Percentiles rank a stretch among this genome's conserved stretches.
Evolutionary conservation across 148 eudicot genomes (phyloP).

Genomic region (Rhododendron henanense): DNA sequence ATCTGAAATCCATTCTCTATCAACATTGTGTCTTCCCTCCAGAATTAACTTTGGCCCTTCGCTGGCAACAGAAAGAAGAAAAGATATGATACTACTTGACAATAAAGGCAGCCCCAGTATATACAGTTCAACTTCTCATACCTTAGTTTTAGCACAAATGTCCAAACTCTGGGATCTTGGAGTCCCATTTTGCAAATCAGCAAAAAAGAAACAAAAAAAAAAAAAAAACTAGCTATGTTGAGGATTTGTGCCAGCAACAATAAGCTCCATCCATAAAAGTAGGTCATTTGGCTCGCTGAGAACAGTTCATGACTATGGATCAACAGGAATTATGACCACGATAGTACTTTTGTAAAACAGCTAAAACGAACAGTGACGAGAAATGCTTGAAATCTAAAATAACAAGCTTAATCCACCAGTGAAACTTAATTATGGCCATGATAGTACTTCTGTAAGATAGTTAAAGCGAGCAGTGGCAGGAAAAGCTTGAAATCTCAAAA

Average conservation of each 20-base stretch:
- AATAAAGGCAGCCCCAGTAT: conserved; percentile 9
- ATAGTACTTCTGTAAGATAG: neutral
- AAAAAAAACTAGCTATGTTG: neutral
- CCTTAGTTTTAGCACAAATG: conserved; percentile 5
- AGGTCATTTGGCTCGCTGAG: neutral
- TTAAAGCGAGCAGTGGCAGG: neutral
- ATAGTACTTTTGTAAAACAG: neutral
- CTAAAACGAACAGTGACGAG: neutral
- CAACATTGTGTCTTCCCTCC: conserved; percentile 97
- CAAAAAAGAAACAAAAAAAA: neutral
- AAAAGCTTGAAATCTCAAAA: neutral
- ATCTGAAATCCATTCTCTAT: conserved; percentile 75
- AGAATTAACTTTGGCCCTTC: conserved; percentile 55
- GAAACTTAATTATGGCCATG: neutral
- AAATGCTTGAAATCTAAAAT: neutral
- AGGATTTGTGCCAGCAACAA: neutral
- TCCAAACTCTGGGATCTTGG: neutral
- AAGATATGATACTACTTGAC: conserved; percentile 7
- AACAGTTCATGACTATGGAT: neutral
- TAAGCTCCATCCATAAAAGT: neutral
- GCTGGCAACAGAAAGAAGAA: conserved; percentile 39
- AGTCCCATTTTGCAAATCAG: neutral
- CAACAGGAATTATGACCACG: neutral
- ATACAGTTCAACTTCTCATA: conserved; percentile 2
- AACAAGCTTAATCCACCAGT: neutral